Evolutionary conservation across 768 basidiomycete genomes (phyloP).

Genomic region (Hypholoma fasciculare): DNA sequence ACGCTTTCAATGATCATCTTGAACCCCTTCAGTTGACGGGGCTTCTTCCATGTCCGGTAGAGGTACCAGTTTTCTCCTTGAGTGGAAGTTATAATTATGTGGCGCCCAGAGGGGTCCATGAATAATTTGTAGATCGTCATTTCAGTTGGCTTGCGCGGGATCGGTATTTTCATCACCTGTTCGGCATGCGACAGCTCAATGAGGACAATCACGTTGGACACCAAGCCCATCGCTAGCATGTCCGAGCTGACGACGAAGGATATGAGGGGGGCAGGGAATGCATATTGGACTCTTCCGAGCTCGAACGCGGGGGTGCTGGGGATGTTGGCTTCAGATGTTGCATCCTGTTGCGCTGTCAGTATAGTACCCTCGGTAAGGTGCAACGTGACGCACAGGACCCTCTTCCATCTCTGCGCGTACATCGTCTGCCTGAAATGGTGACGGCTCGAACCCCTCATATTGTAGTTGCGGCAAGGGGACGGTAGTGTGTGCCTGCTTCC

Average conservation of each 20-base stretch:
- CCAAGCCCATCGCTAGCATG: slow-evolving; percentile 80
- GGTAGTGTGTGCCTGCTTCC: slow-evolving; percentile 29
- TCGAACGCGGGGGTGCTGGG: slow-evolving; percentile 72
- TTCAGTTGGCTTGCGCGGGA: slow-evolving; percentile 73
- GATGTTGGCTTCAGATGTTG: slow-evolving; percentile 34
- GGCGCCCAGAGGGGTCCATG: slow-evolving; percentile 90
- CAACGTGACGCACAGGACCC: slow-evolving; percentile 21
- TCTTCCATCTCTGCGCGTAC: slow-evolving; percentile 42
- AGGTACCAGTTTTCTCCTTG: slow-evolving; percentile 96
- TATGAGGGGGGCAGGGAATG: slow-evolving; percentile 81
- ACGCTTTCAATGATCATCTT: slow-evolving; percentile 89
- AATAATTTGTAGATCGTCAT: slow-evolving; percentile 82
- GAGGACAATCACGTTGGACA: slow-evolving; percentile 76
- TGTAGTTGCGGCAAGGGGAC: slow-evolving; percentile 59
- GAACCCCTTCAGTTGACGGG: slow-evolving; percentile 74
- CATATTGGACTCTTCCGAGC: slow-evolving; percentile 86
- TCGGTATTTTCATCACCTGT: slow-evolving; percentile 79
- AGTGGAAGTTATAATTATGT: slow-evolving; percentile 81
- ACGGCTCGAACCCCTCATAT: slow-evolving; percentile 89
- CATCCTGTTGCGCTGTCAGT: slow-evolving; percentile 17
- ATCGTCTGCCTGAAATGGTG: slow-evolving; percentile 56
- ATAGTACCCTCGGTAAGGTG: slow-evolving; percentile 3
- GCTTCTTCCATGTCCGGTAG: slow-evolving; percentile 79
- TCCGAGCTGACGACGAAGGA: slow-evolving; percentile 86
- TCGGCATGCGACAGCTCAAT: slow-evolving; percentile 90